A percentile compares a stretch with the other conserved stretches of the same genome.
Evolutionary conservation across 2,329 filamentous ascomycete species (phyloP).

Genomic region (Penicillium sp.): DNA sequence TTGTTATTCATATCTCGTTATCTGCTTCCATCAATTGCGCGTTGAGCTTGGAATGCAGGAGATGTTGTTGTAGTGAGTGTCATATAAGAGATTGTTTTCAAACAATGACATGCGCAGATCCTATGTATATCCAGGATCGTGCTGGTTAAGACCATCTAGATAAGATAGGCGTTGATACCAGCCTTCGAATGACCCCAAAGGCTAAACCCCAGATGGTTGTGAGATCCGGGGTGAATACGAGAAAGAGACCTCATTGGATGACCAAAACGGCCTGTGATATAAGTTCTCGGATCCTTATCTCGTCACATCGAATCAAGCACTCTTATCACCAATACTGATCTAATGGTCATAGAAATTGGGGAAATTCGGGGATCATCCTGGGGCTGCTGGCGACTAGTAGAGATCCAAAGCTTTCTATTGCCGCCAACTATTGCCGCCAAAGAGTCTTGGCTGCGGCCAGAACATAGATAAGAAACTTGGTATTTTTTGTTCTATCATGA

Average conservation of each 20-base stretch:
- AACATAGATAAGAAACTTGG: constrained; percentile 3
- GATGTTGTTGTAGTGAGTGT: no score
- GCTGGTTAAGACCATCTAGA: not conserved
- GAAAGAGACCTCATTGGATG: constrained; percentile 11
- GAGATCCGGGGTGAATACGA: constrained; percentile 15
- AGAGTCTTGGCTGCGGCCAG: not conserved
- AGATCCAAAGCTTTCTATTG: not conserved
- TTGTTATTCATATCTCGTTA: no score
- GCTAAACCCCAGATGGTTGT: constrained; percentile 19
- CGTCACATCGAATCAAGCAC: not conserved
- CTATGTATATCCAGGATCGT: no score
- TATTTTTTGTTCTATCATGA: not conserved
- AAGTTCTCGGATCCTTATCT: constrained; percentile 12
- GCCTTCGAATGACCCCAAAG: not conserved
- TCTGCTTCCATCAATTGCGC: no score
- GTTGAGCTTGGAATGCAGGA: no score
- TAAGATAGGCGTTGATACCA: not conserved
- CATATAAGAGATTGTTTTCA: no score
- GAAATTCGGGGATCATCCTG: not conserved
- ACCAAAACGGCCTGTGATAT: not conserved
- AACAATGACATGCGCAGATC: no score
- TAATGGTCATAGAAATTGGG: constrained; percentile 1
- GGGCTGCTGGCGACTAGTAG: not conserved
- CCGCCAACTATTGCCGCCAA: no score
- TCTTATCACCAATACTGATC: not conserved